Percentiles rank a stretch among this genome's conserved stretches.
Conservation (phyloP, 2,329 filamentous ascomycete genomes). For the Arthrobotrys sphaeroides region DNA sequence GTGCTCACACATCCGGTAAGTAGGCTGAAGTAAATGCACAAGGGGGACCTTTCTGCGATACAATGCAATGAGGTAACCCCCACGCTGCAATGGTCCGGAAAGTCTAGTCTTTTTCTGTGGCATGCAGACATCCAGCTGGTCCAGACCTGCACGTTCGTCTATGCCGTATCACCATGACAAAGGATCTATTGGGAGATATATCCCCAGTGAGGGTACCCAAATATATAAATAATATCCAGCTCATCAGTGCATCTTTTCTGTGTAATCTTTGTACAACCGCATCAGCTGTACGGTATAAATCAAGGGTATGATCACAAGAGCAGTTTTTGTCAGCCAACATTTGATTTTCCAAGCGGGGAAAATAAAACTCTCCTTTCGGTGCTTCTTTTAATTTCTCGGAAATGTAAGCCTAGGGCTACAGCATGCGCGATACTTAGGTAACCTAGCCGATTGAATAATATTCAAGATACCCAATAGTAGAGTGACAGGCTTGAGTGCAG, state of each 20-base stretch:
- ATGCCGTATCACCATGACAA: constrained; percentile 4
- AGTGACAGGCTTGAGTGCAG: background rate
- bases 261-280: constrained; percentile 1
- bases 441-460: background rate
- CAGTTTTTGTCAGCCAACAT: background rate
- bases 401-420: constrained; percentile 1
- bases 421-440: background rate
- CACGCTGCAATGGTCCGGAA: constrained; percentile 8
- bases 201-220: background rate
- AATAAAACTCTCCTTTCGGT: background rate
- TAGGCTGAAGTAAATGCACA: background rate
- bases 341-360: background rate
- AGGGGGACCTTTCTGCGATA: constrained; percentile 6
- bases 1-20: too few species aligned
- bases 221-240: background rate
- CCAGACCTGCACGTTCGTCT: constrained; percentile 3
- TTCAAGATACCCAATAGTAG: background rate
- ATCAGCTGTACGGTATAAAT: background rate
- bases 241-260: constrained; percentile 10
- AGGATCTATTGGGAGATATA: background rate
- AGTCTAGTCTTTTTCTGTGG: background rate
- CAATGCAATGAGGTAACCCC: background rate
- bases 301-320: constrained; percentile 3
- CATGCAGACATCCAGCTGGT: background rate
- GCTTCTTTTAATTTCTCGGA: background rate